phyloP scores from a whole-genome alignment of 2,329 filamentous ascomycete genomes.

The Fusarium luffae region DNA sequence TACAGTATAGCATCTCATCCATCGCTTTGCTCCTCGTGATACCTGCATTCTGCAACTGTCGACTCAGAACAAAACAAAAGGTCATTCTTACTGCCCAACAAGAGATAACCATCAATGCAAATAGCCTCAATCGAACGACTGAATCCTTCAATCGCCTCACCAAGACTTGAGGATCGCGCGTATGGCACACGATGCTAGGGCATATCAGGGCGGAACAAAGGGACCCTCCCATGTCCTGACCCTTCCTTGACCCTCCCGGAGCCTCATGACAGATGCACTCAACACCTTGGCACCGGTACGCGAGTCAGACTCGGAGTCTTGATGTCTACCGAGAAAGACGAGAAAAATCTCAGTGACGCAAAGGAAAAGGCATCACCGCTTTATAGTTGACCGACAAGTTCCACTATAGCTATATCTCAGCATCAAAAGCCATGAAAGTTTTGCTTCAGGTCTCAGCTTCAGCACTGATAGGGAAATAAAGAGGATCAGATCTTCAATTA shows the following conservation, averaged over 20 bases:
- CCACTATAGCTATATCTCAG: slow-evolving; percentile 4
- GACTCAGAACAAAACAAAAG: neutral
- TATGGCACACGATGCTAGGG: neutral
- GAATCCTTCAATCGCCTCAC: slow-evolving; percentile 19
- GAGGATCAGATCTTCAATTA: slow-evolving; percentile 12
- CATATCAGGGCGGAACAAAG: neutral
- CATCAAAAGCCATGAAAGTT: too few species aligned
- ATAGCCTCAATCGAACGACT: slow-evolving; percentile 6
- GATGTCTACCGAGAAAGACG: slow-evolving; percentile 1
- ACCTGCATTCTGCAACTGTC: neutral
- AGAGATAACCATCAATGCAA: neutral
- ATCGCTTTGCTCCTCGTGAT: neutral
- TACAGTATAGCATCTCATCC: neutral
- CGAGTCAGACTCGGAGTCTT: slow-evolving; percentile 14
- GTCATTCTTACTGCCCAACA: neutral
- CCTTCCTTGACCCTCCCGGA: neutral
- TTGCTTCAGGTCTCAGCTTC: neutral
- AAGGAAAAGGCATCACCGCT: slow-evolving; percentile 8
- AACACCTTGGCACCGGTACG: neutral
- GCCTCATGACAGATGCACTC: slow-evolving; percentile 9
- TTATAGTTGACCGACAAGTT: slow-evolving; percentile 5
- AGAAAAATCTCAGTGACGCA: slow-evolving; percentile 8
- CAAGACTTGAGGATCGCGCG: neutral
- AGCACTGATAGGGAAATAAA: neutral
- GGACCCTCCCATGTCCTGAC: neutral